Base-by-base conservation (phyloP, 257 asterid species). In the Rubia yunnanensis region DNA sequence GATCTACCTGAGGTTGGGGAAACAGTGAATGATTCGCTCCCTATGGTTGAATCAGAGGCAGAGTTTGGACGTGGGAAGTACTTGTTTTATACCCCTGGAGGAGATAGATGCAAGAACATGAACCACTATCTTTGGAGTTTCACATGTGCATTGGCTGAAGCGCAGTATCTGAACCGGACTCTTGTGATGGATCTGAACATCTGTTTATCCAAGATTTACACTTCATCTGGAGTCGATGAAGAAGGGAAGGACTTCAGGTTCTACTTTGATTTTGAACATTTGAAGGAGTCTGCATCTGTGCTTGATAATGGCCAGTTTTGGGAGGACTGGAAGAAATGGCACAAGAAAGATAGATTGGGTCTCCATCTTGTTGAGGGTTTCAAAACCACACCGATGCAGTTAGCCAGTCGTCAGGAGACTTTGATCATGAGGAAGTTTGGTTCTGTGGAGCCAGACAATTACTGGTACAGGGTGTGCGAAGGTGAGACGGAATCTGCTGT, bases 101-200 rank as follows among this genome's bases (percentile, higher is more conserved):
- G 96, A 8, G 99, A 90, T 65, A 78, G 89, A 66, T 94, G 99
- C 83, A 86, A 88, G 80, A 80, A 80, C 78, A 94, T 88, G 96
- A 63, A 72, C 64, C 96, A 88, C 6, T 94, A 83, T 70, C 63
- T 86, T 27, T 90, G 96, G 95, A 82, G 96, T 70, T 94, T 94
- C 79, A 66, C 67, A 74, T 94, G 99, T 80, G 83, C 87, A 60
- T 67, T 94, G 63, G 99, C 95, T 15, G 97, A 94, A 81, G 97
- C 97, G 5, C 92, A 76, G 78, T 94, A 82, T 66, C 80, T 94
- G 84, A 94, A 94, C 64, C 81, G 97, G 53, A 94, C 99, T 1
- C 80, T 94, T 44, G 86, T 94, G 26, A 78, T 94, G 95, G 96
- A 94, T 65, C 63, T 88, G 60, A 83, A 76, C 58, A 44, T 94